Evolutionary conservation across 768 basidiomycete species (phyloP).

Genomic region (Suillus hirtellus): DNA sequence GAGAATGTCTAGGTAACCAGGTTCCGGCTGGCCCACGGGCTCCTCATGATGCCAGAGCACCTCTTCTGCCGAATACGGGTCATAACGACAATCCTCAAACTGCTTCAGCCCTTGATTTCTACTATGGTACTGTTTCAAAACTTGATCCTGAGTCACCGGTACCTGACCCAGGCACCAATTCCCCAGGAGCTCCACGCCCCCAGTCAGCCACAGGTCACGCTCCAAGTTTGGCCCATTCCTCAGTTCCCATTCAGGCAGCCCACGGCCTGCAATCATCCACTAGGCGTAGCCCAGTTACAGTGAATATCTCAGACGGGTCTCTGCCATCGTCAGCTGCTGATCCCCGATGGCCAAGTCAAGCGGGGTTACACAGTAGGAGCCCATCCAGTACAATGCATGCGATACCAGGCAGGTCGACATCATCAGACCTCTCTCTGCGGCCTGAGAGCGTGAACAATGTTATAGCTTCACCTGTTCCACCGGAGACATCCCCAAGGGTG

Average conservation of each 20-base stretch:
- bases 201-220: background rate
- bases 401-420: background rate
- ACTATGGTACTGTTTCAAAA: constrained; percentile 18
- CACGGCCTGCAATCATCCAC: background rate
- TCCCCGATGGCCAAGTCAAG: background rate
- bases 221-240: background rate
- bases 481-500: background rate
- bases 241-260: background rate
- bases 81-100: background rate
- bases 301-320: background rate
- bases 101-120: constrained; percentile 18
- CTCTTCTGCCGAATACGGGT: background rate
- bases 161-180: constrained; percentile 2
- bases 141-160: constrained; percentile 11
- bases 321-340: background rate
- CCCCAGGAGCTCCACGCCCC: constrained; percentile 8
- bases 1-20: background rate
- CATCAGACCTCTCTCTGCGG: background rate
- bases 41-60: background rate
- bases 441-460: background rate
- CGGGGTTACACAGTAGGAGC: background rate
- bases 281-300: background rate
- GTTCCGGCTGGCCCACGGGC: background rate
- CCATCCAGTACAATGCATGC: no score
- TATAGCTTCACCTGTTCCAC: background rate